These are phyloP conservation scores for Candida sp. DNA, from an alignment of 1,139 yeast genomes.

Conservation along the genomic window DNA sequence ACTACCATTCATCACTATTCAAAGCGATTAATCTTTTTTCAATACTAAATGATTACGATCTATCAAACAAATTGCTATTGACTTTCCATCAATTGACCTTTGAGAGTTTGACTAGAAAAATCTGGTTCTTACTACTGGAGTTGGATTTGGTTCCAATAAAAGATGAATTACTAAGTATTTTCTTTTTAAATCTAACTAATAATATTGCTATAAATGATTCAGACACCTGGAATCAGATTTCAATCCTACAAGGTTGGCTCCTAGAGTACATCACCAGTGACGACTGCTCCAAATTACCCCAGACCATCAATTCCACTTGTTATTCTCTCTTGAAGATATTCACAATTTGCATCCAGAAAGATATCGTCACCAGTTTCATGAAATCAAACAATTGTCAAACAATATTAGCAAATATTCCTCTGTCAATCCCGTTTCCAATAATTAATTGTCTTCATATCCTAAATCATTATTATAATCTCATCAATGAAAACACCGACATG, in stretches of 20 bases:
- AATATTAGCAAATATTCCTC: slow-evolving; percentile 4
- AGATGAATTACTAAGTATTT: slow-evolving; percentile 26
- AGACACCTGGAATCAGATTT: slow-evolving; percentile 24
- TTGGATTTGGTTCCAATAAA: slow-evolving; percentile 6
- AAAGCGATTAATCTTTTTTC: slow-evolving; percentile 28
- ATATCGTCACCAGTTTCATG: slow-evolving; percentile 15
- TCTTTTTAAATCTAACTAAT: slow-evolving; percentile 28
- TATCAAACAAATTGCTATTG: slow-evolving; percentile 27
- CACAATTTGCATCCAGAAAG: slow-evolving; percentile 13
- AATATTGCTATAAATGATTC: slow-evolving; percentile 24
- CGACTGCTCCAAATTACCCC: slow-evolving; percentile 1
- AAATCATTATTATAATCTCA: slow-evolving; percentile 13
- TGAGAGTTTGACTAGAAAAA: slow-evolving; percentile 29
- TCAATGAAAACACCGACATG: slow-evolving; percentile 6
- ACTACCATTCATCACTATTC: slow-evolving; percentile 7
- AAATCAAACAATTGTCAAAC: slow-evolving; percentile 10
- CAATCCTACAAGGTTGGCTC: slow-evolving; percentile 29
- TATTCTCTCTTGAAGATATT: slow-evolving; percentile 4
- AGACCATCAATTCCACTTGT: background rate
- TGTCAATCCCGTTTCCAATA: slow-evolving; percentile 10
- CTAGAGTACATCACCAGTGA: slow-evolving; percentile 14
- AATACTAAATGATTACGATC: slow-evolving; percentile 35
- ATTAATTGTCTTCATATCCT: slow-evolving; percentile 18
- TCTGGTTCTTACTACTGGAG: slow-evolving; percentile 29
- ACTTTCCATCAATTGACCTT: slow-evolving; percentile 24